Evolutionary conservation across 2,329 filamentous ascomycete species (phyloP), one percentile per base, ranked within the genome.

Genomic region (Orbilia brochopaga): DNA sequence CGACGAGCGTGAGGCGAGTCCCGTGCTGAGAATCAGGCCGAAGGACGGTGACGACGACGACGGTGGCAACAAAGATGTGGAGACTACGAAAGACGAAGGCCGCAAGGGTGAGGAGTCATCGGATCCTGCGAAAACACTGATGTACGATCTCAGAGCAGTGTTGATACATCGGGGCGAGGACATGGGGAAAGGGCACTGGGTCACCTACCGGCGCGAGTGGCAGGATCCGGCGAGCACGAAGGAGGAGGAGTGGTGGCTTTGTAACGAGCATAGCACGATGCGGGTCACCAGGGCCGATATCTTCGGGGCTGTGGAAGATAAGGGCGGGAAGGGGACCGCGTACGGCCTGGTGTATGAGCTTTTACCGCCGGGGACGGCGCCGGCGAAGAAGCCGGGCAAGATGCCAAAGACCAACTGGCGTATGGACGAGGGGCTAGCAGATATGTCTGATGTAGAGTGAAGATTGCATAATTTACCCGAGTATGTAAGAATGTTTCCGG

Each of bases 231-330:
- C 2, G 4, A 55, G 30, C 19, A 35, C 53, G 5, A 6, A 52
- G 6, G n/a, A 48, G 1, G 54, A 64, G 30, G 58, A 70, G 30
- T 70, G 66, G 66, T 70, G 66, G 66, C 44, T 53, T 21, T 70
- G 66, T 17, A 52, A 70, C 19, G 66, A 70, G 11, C 37, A 11
- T 1, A 10, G 6, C 17, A 70, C 66, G 40, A 10, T 59, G 27
- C 3, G 27, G 27, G 8, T 32, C 1, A 59, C 4, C 6, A 69
- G 55, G 24, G 27, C 53, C 10, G 58, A 63, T 0, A 11, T 70
- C 1, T 64, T 70, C 42, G 23, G 37, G 7, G 30, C 1, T 4
- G 35, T 11, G 13, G 65, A 63, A 21, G 58, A 63, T 27, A 53
- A 53, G 7, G 23, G 27, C 10, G 13, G 3, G 2, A 21, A 30